Evolutionary conservation across 257 asterid genomes (phyloP).

Genomic region (Verbascum thapsus): DNA sequence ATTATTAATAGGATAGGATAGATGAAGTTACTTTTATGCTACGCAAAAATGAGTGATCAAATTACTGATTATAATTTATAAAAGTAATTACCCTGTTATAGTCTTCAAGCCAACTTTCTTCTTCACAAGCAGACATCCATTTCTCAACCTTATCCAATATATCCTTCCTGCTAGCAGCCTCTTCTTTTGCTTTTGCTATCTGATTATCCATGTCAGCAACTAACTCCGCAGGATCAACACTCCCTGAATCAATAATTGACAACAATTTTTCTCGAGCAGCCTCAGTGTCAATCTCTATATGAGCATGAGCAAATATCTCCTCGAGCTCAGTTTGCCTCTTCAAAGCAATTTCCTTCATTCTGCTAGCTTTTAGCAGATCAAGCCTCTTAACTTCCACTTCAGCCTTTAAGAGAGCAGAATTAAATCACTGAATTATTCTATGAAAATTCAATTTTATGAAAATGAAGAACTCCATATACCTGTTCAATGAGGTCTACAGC

Average conservation of each 20-base stretch:
- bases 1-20: no score
- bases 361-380: slow-evolving; percentile 90
- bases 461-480: slow-evolving; percentile 40
- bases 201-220: slow-evolving; percentile 91
- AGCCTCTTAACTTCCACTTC: slow-evolving; percentile 97
- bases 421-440: slow-evolving; percentile 22
- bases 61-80: background rate
- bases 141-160: slow-evolving; percentile 97
- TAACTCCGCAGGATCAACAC: slow-evolving; percentile 81
- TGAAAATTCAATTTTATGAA: slow-evolving; percentile 7
- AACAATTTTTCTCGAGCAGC: slow-evolving; percentile 76
- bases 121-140: slow-evolving; percentile 98
- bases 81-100: slow-evolving; percentile 71
- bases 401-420: slow-evolving; percentile 53
- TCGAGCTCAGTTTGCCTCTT: slow-evolving; percentile 93
- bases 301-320: slow-evolving; percentile 84
- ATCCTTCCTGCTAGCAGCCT: slow-evolving; percentile 86
- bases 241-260: slow-evolving; percentile 85
- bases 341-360: slow-evolving; percentile 93
- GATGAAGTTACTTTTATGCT: no score
- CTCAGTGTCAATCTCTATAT: slow-evolving; percentile 82
- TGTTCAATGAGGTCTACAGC: slow-evolving; percentile 84
- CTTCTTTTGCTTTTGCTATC: slow-evolving; percentile 86
- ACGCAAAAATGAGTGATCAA: no score
- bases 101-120: slow-evolving; percentile 98